Base-by-base conservation (phyloP, 306 rosid species). In the Cicer chorassanicum region DNA sequence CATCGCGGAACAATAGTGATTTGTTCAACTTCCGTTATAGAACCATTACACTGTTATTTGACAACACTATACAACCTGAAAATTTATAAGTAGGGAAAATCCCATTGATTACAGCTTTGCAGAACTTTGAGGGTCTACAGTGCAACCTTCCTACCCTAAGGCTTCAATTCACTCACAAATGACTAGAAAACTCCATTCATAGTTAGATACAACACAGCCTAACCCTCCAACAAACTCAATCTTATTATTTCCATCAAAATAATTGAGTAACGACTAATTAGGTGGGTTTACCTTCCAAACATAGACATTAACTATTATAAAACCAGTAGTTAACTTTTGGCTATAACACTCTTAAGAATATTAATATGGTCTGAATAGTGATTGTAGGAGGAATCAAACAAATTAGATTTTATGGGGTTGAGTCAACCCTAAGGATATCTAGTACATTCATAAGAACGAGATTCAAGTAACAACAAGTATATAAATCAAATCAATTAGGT, bases 401-500 rank as follows among this genome's bases (percentile, higher is more conserved):
- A 29, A 29, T 29, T 29, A 29, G 36, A 29, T 29, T 29, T 29
- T 29, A 29, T 4, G 36, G 36, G 36, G 36, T 29, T 29, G 36
- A 29, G 36, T 29, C 36, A 29, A 29, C 59, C 29, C 4, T 5
- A 21, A 56, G 61, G 38, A 51, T 39, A 63, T 1, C 16, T 16
- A 15, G 4, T 45, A 63, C 9, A 51, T 51, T 60, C 34, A 29
- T 42, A 34, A 51, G 65, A 29, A 59, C 2, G 13, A 15, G 51
- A 72, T 9, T 18, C 62, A 44, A 53, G 21, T 18, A 46, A 51
- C 44, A 72, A 16, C 34, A 29, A 65, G 13, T 38, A 39, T 0
- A 73, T 18, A 21, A 7, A 80, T 80, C 64, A 80, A 71, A 45
- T 6, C 53, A 68, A 62, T 12, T 62, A 46, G 34, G 54, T 9